These are phyloP conservation scores for Cyclanthera cordifolia DNA, from an alignment of 306 rosid genomes.

Conservation along the genomic window DNA sequence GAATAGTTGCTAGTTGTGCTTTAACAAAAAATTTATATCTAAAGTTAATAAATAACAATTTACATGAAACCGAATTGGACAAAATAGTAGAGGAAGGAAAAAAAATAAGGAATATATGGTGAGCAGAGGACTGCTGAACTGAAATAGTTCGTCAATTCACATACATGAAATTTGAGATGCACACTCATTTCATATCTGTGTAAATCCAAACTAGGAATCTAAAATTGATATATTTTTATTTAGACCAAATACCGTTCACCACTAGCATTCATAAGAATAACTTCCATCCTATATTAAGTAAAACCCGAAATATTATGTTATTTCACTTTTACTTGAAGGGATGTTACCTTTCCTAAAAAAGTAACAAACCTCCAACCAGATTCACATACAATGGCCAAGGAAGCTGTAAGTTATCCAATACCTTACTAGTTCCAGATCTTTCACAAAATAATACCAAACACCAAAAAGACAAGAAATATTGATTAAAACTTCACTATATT, in stretches of 20 bases:
- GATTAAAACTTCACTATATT: too few relatives aligned
- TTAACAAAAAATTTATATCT: not conserved
- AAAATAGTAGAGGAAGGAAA: not conserved
- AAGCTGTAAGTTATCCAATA: too few relatives aligned
- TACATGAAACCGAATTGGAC: not conserved
- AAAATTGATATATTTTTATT: not conserved
- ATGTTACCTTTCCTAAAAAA: not conserved
- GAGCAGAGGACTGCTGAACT: conserved; percentile 1
- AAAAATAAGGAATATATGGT: not conserved
- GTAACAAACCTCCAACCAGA: not conserved
- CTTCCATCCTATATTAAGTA: not conserved
- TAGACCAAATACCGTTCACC: not conserved
- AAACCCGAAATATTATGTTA: not conserved
- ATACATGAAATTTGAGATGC: not conserved
- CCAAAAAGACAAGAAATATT: too few relatives aligned
- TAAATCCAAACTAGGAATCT: not conserved
- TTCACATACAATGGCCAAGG: not conserved
- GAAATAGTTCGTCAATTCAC: not conserved
- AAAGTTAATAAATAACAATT: not conserved
- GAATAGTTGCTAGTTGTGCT: not conserved
- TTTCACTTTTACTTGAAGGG: not conserved
- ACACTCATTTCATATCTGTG: not conserved
- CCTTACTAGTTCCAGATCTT: too few relatives aligned
- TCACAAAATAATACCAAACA: too few relatives aligned
- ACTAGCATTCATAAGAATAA: not conserved